A percentile compares a stretch with the other conserved stretches of the same genome.
phyloP scores from a whole-genome alignment of 208 protist genomes.

The Zelonia costaricensis region DNA sequence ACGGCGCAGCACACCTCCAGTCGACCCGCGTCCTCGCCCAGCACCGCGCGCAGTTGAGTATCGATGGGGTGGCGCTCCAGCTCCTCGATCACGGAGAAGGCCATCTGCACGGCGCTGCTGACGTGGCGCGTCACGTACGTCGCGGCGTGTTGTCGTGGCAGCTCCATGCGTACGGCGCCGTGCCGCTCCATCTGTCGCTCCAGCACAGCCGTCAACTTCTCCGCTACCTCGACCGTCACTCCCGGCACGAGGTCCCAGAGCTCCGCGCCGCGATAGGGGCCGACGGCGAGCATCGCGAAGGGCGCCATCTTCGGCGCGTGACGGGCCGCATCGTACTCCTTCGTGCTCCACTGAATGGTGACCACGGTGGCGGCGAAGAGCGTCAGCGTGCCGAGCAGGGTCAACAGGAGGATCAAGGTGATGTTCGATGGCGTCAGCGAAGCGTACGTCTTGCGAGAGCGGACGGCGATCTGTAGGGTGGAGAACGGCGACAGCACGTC shows the following conservation, averaged over 20 bases:
- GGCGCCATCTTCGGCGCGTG: constrained; percentile 74
- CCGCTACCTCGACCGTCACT: constrained; percentile 54
- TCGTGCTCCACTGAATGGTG: constrained; percentile 39
- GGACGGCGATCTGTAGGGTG: constrained; percentile 27
- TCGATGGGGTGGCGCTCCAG: constrained; percentile 56
- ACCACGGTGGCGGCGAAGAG: constrained; percentile 27
- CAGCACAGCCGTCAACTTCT: constrained; percentile 45
- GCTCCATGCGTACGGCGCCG: constrained; percentile 59
- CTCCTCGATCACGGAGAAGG: constrained; percentile 60
- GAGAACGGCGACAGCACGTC: constrained; percentile 3
- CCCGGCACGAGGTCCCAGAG: constrained; percentile 70
- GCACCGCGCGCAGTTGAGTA: constrained; percentile 39
- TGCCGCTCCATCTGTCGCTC: constrained; percentile 33
- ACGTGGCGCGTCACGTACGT: constrained; percentile 51
- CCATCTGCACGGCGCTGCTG: constrained; percentile 54
- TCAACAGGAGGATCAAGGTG: constrained; percentile 33
- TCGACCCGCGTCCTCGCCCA: not conserved
- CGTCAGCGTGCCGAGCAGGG: constrained; percentile 27
- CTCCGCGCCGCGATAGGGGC: constrained; percentile 57
- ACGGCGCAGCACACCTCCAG: not conserved
- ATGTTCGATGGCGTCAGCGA: constrained; percentile 16
- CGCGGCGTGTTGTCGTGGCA: constrained; percentile 70
- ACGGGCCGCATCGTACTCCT: constrained; percentile 50
- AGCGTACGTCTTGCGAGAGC: constrained; percentile 8
- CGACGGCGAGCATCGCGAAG: constrained; percentile 75